Base-by-base conservation (phyloP, 2,329 filamentous ascomycete genomes). In the Botrytis sinoallii region DNA sequence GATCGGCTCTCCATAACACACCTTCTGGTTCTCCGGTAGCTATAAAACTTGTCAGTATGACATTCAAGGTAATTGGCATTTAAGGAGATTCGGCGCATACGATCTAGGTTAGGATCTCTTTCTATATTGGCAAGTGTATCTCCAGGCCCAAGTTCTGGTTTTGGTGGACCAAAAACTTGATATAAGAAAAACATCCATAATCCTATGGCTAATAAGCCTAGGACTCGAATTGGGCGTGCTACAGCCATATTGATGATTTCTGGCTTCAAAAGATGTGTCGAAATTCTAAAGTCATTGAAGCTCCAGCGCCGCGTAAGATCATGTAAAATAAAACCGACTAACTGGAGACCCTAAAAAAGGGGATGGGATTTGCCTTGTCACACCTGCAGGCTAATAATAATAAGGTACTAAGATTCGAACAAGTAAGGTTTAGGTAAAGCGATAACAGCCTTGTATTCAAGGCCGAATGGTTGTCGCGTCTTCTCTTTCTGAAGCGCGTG, bases 21-120 rank as follows among this genome's bases (percentile, higher is more conserved):
- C 93, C 95, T 76, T 91, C 88, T 35, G 95, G 95, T 83, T 98
- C 95, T 76, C 90, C 90, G 48, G 93, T 96, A 63, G 89, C 95
- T 97, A 80, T 44, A 46, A 75, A 59, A 42, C 20, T 18, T 10
- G 59, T 78, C 71, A 78, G 75, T 57, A 73, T 44, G 35, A 35
- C 2, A 29, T 32, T 57, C 14, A 14, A 29, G 29, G 52, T 20
- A 38, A 35, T 65, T 22, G 57, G 52, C 22, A 65, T 32, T 42
- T 38, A 29, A 18, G 38, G 25, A 40, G 71, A 64, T n/a, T 48
- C 46, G 59, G 57, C 75, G 84, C 92, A 82, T 86, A 97, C 95
- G 90, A 83, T 98, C 94, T 80, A 95, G 82, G 80, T 95, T 93
- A 72, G 95, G 95, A 84, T 98, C 95, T 75, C 89, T 88, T 78